Percentiles rank a stretch among this genome's conserved stretches.
Evolutionary conservation across 2,329 filamentous ascomycete species (phyloP).

Genomic region (Hypoxylon sp.): DNA sequence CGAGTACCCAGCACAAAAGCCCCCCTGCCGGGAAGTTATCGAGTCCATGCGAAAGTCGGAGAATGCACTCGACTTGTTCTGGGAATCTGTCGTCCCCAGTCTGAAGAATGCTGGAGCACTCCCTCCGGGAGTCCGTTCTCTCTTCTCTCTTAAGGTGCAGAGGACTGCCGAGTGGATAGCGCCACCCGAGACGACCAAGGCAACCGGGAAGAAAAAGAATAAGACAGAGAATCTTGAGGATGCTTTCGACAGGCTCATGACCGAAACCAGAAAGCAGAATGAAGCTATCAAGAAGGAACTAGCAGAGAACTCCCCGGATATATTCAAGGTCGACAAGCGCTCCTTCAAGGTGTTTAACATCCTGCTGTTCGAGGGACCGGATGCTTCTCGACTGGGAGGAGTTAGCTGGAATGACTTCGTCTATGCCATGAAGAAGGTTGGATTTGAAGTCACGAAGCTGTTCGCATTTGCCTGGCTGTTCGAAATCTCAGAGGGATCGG

Average conservation of each 20-base stretch:
- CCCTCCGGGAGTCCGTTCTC: background rate
- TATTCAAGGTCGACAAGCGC: slow-evolving; percentile 23
- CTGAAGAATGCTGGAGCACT: background rate
- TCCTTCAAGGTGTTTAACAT: slow-evolving; percentile 22
- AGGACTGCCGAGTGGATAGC: slow-evolving; percentile 23
- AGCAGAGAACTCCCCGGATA: background rate
- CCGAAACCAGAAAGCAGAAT: slow-evolving; percentile 2
- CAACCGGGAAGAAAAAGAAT: slow-evolving; percentile 5
- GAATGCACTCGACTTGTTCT: slow-evolving; percentile 17
- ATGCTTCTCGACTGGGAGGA: slow-evolving; percentile 1
- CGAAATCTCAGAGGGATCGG: background rate
- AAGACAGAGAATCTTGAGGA: background rate
- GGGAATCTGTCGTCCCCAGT: background rate
- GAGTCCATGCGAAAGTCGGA: slow-evolving; percentile 10
- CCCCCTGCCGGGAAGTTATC: slow-evolving; percentile 6
- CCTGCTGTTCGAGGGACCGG: slow-evolving; percentile 17
- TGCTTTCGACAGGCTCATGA: background rate
- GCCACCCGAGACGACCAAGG: background rate
- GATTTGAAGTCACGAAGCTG: slow-evolving; percentile 25
- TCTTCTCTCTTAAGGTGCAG: slow-evolving; percentile 3
- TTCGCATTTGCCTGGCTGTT: slow-evolving; percentile 35
- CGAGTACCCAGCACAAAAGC: slow-evolving; percentile 5
- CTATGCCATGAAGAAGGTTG: slow-evolving; percentile 17
- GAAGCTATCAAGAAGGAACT: background rate
- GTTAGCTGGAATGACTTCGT: slow-evolving; percentile 35